A percentile compares a stretch with the other conserved stretches of the same genome.
These are phyloP conservation scores for Exophiala mesophila DNA, from an alignment of 2,329 filamentous ascomycete genomes.

Conservation along the genomic window DNA sequence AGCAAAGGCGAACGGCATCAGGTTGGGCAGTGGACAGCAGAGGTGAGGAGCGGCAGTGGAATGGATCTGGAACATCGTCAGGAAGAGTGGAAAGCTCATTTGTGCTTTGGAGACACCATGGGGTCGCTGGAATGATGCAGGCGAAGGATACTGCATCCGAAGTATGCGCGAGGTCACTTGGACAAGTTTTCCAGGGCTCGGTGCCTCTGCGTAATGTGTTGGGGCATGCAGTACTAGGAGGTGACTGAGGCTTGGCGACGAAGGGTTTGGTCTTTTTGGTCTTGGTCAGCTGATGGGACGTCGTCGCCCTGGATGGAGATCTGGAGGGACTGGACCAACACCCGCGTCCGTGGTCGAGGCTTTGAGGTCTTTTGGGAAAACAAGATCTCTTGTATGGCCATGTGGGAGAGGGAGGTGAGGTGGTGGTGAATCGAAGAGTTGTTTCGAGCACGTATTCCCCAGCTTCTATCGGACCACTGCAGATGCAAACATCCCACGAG, in stretches of 20 bases:
- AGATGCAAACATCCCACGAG: constrained; percentile 2
- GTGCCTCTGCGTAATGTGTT: constrained; percentile 3
- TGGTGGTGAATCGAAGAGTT: no score
- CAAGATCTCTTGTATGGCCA: no score
- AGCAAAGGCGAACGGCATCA: neutral
- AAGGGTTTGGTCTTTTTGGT: no score
- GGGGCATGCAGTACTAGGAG: neutral
- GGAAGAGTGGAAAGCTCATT: neutral
- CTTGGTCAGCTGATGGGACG: no score
- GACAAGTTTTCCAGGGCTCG: constrained; percentile 4
- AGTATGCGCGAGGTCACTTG: constrained; percentile 23
- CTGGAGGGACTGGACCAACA: no score
- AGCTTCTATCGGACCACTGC: no score
- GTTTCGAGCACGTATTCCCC: no score
- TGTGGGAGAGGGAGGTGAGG: no score
- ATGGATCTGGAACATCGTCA: neutral
- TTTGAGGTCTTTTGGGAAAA: no score
- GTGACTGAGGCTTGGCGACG: neutral
- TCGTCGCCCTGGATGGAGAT: no score
- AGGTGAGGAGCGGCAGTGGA: neutral
- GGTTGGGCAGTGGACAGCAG: constrained; percentile 1
- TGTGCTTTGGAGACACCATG: constrained; percentile 1
- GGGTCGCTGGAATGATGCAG: constrained; percentile 11
- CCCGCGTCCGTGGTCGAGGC: no score
- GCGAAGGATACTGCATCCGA: constrained; percentile 15